Evolutionary conservation across 2,329 filamentous ascomycete genomes (phyloP).

Genomic region (Ophiostoma perfectum): DNA sequence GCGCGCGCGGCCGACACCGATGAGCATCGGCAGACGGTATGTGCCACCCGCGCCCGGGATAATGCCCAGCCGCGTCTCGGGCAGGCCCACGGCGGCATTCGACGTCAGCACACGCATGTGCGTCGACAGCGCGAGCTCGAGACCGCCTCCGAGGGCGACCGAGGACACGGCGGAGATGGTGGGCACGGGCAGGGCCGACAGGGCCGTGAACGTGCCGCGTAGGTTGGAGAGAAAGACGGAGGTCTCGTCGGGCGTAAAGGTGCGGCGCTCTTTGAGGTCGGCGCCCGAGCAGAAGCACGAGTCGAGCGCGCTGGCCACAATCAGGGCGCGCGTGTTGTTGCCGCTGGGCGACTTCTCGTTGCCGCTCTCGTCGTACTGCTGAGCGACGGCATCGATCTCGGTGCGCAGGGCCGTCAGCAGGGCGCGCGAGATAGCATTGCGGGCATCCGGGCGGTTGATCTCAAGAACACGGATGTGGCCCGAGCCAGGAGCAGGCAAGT

Average conservation of each 20-base stretch:
- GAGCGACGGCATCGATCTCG: constrained; percentile 67
- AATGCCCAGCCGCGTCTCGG: constrained; percentile 88
- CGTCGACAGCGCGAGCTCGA: constrained; percentile 86
- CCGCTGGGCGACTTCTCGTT: constrained; percentile 47
- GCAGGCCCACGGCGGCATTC: constrained; percentile 71
- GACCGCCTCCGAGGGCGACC: constrained; percentile 81
- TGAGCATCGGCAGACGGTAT: constrained; percentile 73
- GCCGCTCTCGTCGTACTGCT: constrained; percentile 52
- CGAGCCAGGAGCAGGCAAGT: constrained; percentile 66
- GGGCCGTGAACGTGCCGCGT: constrained; percentile 65
- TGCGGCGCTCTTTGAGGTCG: constrained; percentile 81
- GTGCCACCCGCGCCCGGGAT: constrained; percentile 93
- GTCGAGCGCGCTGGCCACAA: constrained; percentile 81
- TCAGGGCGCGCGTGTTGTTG: constrained; percentile 67
- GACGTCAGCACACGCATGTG: constrained; percentile 83
- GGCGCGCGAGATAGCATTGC: constrained; percentile 83
- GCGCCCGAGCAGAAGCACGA: constrained; percentile 89
- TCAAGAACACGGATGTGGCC: constrained; percentile 85
- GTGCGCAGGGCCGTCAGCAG: constrained; percentile 66
- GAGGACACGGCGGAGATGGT: constrained; percentile 86
- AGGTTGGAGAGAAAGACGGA: constrained; percentile 71
- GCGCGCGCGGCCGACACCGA: constrained; percentile 75
- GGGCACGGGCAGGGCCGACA: constrained; percentile 74
- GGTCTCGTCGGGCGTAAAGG: constrained; percentile 72
- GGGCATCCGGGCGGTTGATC: constrained; percentile 74